phyloP scores from a whole-genome alignment of 805 yeast species.

The Wickerhamiella alocasiicola region DNA sequence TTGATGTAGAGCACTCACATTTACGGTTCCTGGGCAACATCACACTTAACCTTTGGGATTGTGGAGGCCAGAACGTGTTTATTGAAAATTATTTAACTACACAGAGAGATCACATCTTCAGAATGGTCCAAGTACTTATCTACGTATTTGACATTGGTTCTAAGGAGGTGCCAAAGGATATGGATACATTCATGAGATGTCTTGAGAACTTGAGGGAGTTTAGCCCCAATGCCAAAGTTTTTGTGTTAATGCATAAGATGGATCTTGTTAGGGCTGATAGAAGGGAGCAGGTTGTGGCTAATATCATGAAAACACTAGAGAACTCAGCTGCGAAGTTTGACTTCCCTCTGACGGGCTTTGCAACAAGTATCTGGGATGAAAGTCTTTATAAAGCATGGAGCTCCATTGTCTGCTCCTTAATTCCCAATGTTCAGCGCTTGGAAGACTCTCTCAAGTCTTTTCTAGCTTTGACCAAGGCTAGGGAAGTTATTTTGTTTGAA shows the following conservation, averaged over 20 bases:
- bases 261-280: constrained; percentile 82
- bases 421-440: constrained; percentile 77
- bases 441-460: constrained; percentile 64
- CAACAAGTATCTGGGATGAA: constrained; percentile 97
- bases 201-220: constrained; percentile 67
- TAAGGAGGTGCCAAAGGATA: constrained; percentile 82
- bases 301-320: constrained; percentile 73
- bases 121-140: constrained; percentile 88
- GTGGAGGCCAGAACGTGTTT: constrained; percentile 88
- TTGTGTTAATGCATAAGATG: constrained; percentile 89
- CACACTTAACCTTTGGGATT: constrained; percentile 94
- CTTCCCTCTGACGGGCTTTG: constrained; percentile 69
- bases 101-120: constrained; percentile 83
- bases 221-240: constrained; percentile 84
- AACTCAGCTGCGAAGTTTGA: constrained; percentile 58
- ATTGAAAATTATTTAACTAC: constrained; percentile 88
- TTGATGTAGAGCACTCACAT: constrained; percentile 97
- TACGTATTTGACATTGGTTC: constrained; percentile 95
- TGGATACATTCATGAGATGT: constrained; percentile 78
- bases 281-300: constrained; percentile 66
- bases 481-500: constrained; percentile 84
- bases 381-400: constrained; percentile 95
- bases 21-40: constrained; percentile 83
- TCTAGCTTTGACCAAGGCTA: constrained; percentile 64
- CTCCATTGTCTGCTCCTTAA: constrained; percentile 82